Evolutionary conservation across 2,329 filamentous ascomycete species (phyloP), one percentile per base, ranked within the genome.

Genomic region (Penicillium rolfsii): DNA sequence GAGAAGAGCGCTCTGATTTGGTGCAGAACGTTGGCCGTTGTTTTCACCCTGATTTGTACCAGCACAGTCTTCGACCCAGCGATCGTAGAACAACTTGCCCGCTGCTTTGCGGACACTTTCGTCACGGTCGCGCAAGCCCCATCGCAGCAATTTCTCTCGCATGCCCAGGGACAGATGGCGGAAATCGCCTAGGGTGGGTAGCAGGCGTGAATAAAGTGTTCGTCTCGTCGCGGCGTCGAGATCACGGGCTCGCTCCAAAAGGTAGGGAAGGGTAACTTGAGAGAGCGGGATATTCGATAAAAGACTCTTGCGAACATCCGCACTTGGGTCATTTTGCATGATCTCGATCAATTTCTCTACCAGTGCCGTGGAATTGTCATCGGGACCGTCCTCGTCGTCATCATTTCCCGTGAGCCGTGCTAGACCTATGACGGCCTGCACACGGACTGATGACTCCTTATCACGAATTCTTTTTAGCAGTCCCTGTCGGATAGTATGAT

Each of bases 21-120:
- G 90, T 1, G 84, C 83, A 1, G 85, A 83, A 5, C 85, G 77
- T 50, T 82, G 81, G 24, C 84, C 82, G 52, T 84, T 83, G 33
- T 84, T 84, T 9, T 84, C 80, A 41, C 86, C 85, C 19, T 83
- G 82, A 40, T 88, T 84, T 1, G 85, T 82, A 2, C 89, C 89
- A 5, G 91, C 93, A 70, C 93, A 97, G 72, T 98, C 92, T 73
- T 98, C 94, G 63, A 99, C 94, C 95, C 95, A 99, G n/a, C 92
- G 87, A 72, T 97, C 93, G 63, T 90, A 88, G 79, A 99, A 99
- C 6, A 98, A 82, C 49, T 91, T 89, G 7, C 91, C 92, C 3
- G 95, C 91, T 8, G 94, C 94, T 75, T 97, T 96, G 55, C 93
- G 88, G 12, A 99, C 95, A 68, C 90, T 92, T 67, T 98, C 94